These are phyloP conservation scores for Exophiala bonariae DNA, from an alignment of 2,329 filamentous ascomycete genomes.

Conservation along the genomic window DNA sequence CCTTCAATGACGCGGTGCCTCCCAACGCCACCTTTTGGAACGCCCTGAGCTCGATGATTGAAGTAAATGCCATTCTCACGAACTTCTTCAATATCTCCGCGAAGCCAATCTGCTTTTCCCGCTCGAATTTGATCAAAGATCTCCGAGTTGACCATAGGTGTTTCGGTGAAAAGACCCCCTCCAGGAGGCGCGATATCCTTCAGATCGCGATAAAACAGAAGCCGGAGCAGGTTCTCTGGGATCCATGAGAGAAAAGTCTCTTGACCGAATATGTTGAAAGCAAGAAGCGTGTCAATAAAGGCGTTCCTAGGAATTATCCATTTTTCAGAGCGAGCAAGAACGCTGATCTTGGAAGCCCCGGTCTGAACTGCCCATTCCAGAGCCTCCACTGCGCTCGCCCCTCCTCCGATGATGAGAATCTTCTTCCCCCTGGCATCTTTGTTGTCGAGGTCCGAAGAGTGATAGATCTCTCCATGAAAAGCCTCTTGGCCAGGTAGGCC, in stretches of 20 bases:
- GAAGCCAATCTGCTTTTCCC: slow-evolving; percentile 74
- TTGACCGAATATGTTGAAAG: slow-evolving; percentile 75
- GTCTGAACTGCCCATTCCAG: slow-evolving; percentile 73
- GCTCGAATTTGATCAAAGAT: slow-evolving; percentile 73
- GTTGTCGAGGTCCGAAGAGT: slow-evolving; percentile 74
- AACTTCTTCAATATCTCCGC: slow-evolving; percentile 73
- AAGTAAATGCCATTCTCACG: slow-evolving; percentile 65
- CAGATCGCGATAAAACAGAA: slow-evolving; percentile 82
- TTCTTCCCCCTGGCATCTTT: slow-evolving; percentile 73
- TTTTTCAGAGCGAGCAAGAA: slow-evolving; percentile 77
- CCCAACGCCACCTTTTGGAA: slow-evolving; percentile 75
- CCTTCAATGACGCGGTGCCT: slow-evolving; percentile 64
- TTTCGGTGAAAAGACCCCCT: slow-evolving; percentile 77
- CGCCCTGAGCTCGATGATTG: slow-evolving; percentile 69
- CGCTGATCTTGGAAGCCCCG: slow-evolving; percentile 66
- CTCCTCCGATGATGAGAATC: slow-evolving; percentile 74
- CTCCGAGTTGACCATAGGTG: slow-evolving; percentile 83
- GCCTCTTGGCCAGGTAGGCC: slow-evolving; percentile 67
- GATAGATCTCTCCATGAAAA: slow-evolving; percentile 71
- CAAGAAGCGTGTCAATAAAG: slow-evolving; percentile 69
- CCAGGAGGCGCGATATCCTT: slow-evolving; percentile 67
- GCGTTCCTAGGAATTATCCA: slow-evolving; percentile 85
- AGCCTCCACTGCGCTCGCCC: slow-evolving; percentile 78
- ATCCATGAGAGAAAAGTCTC: slow-evolving; percentile 76
- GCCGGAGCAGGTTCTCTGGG: slow-evolving; percentile 71